Percentiles rank a stretch among this genome's conserved stretches.
Conservation (phyloP, 1,139 yeast genomes). For the Scheffersomyces stambukii region DNA sequence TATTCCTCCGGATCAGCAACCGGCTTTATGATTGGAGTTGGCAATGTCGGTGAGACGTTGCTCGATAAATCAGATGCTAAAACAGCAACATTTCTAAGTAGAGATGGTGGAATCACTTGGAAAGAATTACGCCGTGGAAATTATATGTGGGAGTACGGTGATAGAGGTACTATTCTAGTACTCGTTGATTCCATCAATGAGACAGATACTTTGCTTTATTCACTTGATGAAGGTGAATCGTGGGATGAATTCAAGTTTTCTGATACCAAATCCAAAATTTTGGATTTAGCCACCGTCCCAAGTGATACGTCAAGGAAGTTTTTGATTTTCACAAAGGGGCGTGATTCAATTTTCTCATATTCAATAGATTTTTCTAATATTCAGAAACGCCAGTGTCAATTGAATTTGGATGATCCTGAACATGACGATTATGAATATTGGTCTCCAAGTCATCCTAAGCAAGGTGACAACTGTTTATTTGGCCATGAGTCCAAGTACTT, state of each 20-base stretch:
- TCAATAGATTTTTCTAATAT: constrained; percentile 71
- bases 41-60: constrained; percentile 77
- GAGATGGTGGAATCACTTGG: constrained; percentile 92
- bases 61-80: constrained; percentile 33
- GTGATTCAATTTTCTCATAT: constrained; percentile 25
- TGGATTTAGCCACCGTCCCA: constrained; percentile 87
- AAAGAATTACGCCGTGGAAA: constrained; percentile 68
- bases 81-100: constrained; percentile 68
- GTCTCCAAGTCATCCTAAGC: constrained; percentile 70
- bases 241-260: constrained; percentile 71
- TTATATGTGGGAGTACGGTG: constrained; percentile 94
- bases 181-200: constrained; percentile 55
- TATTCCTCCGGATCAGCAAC: constrained; percentile 85
- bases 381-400: constrained; percentile 63
- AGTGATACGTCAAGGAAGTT: constrained; percentile 83
- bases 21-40: constrained; percentile 83
- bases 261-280: constrained; percentile 50
- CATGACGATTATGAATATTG: constrained; percentile 78
- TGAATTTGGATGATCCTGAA: constrained; percentile 56
- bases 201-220: constrained; percentile 59
- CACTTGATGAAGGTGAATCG: constrained; percentile 73
- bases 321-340: constrained; percentile 22
- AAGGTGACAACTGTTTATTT: constrained; percentile 67
- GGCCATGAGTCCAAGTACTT: constrained; percentile 83
- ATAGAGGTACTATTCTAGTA: constrained; percentile 83